Percentiles rank a stretch among this genome's conserved stretches.
Conservation (phyloP, 495 filamentous ascomycete genomes). For the Aspergillus baeticus region DNA sequence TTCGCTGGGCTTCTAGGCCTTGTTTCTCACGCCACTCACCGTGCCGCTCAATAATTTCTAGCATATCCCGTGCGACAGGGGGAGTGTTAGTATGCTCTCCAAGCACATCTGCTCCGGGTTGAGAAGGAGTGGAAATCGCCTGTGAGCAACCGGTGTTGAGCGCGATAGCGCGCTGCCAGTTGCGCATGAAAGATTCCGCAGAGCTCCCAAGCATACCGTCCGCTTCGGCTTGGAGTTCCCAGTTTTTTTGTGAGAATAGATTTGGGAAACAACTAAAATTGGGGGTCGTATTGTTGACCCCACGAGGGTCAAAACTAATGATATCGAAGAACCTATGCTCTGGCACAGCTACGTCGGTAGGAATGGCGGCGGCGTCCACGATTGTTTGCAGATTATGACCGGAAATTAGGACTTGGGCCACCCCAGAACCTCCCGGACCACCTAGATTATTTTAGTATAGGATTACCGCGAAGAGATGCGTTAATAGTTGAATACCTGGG, state of each 20-base stretch:
- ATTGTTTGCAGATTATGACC: slow-evolving; percentile 42
- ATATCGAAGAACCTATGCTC: slow-evolving; percentile 51
- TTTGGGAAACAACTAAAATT: slow-evolving; percentile 48
- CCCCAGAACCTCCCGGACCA: slow-evolving; percentile 52
- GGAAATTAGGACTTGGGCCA: slow-evolving; percentile 31
- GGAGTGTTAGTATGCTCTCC: slow-evolving; percentile 48
- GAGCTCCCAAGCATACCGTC: slow-evolving; percentile 45
- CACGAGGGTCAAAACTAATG: slow-evolving; percentile 56
- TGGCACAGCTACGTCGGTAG: slow-evolving; percentile 1
- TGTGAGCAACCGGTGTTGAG: slow-evolving; percentile 37
- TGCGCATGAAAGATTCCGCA: slow-evolving; percentile 36
- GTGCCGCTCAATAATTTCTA: slow-evolving; percentile 52
- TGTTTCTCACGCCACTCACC: slow-evolving; percentile 42
- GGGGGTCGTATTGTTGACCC: slow-evolving; percentile 51
- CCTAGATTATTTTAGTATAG: slow-evolving; percentile 31
- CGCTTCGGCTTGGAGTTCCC: slow-evolving; percentile 38
- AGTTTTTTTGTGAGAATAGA: slow-evolving; percentile 34
- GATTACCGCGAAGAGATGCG: slow-evolving; percentile 15
- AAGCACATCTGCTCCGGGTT: slow-evolving; percentile 32
- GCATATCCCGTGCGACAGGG: slow-evolving; percentile 48
- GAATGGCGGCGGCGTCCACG: slow-evolving; percentile 37
- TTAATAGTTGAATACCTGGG: slow-evolving; percentile 34
- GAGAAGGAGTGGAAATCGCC: slow-evolving; percentile 23
- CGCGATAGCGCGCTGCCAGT: slow-evolving; percentile 48
- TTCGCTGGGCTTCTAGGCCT: slow-evolving; percentile 26